These are phyloP conservation scores for Claviceps lovelessii DNA, from an alignment of 2,329 filamentous ascomycete species.

Conservation along the genomic window DNA sequence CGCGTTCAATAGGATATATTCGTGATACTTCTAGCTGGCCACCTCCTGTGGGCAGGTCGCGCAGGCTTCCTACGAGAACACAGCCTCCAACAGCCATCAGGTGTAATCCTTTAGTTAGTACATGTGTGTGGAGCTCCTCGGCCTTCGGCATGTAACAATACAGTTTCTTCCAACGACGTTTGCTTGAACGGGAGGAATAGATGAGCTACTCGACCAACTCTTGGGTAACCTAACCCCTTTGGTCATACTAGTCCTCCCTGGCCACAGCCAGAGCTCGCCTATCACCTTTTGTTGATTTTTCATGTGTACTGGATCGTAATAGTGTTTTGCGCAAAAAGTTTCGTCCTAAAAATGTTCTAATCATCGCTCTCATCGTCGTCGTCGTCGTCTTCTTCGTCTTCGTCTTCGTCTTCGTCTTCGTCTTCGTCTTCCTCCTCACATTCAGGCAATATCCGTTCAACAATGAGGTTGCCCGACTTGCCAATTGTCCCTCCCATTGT, in stretches of 20 bases:
- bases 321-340: not conserved
- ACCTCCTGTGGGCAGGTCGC: too few species aligned
- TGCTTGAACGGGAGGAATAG: not conserved
- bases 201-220: not conserved
- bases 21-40: too few species aligned
- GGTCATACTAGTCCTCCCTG: too few species aligned
- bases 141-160: not conserved
- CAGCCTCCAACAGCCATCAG: not conserved
- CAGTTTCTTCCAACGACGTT: not conserved
- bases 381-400: conserved; percentile 10
- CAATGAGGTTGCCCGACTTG: conserved; percentile 73
- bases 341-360: not conserved
- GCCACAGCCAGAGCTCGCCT: too few species aligned
- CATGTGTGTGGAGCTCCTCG: not conserved
- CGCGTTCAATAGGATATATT: too few species aligned
- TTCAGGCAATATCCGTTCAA: conserved; percentile 44
- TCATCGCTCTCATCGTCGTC: conserved; percentile 11
- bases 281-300: too few species aligned
- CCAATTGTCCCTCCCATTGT: conserved; percentile 63
- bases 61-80: not conserved
- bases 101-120: not conserved
- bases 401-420: conserved; percentile 9
- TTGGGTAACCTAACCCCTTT: not conserved
- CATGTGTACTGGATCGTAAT: too few species aligned
- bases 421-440: conserved; percentile 22